A percentile compares a stretch with the other conserved stretches of the same genome.
These are phyloP conservation scores for Cutaneotrichosporon cavernicola DNA, from an alignment of 1,284 basidiomycete species.

Conservation along the genomic window DNA sequence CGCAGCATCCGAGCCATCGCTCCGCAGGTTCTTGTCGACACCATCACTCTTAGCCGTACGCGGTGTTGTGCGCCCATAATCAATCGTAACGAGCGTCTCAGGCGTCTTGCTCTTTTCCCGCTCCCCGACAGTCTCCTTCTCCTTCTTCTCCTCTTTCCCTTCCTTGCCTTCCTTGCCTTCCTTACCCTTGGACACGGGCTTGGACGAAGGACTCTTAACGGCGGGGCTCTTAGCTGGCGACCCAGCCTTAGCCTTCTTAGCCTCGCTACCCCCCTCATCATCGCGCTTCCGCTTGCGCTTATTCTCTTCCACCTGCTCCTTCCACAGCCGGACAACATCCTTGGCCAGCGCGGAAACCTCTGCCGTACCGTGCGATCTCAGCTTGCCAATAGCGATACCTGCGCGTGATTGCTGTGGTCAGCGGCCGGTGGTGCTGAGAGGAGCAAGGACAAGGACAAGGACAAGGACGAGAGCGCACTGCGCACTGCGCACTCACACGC, in stretches of 20 bases:
- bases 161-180: slow-evolving; percentile 7
- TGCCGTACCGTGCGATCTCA: slow-evolving; percentile 71
- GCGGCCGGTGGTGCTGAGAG: not conserved
- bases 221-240: slow-evolving; percentile 14
- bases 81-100: slow-evolving; percentile 46
- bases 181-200: slow-evolving; percentile 1
- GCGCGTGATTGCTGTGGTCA: slow-evolving; percentile 65
- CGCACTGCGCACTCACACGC: slow-evolving; percentile 63
- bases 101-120: slow-evolving; percentile 11
- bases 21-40: slow-evolving; percentile 53
- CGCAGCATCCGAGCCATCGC: slow-evolving; percentile 57
- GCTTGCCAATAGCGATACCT: slow-evolving; percentile 87
- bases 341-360: slow-evolving; percentile 81
- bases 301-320: slow-evolving; percentile 73
- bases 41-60: slow-evolving; percentile 71
- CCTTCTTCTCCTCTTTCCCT: not conserved
- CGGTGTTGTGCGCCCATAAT: slow-evolving; percentile 53
- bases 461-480: too few relatives aligned
- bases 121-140: slow-evolving; percentile 6
- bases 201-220: slow-evolving; percentile 4
- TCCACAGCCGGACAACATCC: slow-evolving; percentile 90
- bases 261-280: slow-evolving; percentile 31
- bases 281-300: slow-evolving; percentile 58
- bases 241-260: slow-evolving; percentile 42
- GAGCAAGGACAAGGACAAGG: not conserved